Conservation (phyloP, 768 basidiomycete species). For the Hygrophorus pudorinus region DNA sequence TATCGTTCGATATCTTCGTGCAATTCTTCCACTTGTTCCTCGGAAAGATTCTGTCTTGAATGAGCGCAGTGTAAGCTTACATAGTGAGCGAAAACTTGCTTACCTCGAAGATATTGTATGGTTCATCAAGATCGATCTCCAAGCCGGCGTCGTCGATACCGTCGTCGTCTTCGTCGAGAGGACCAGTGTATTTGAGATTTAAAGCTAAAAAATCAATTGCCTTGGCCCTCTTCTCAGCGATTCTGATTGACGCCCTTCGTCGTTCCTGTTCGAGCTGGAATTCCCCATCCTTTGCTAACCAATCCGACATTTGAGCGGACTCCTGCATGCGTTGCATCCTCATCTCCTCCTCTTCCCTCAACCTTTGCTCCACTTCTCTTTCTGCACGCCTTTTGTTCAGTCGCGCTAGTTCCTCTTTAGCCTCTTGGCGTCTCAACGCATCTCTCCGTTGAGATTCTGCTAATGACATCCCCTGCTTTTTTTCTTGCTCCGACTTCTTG, state of each 20-base stretch:
- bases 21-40: slow-evolving; percentile 84
- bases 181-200: slow-evolving; percentile 88
- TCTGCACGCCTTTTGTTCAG: slow-evolving; percentile 87
- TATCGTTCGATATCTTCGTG: slow-evolving; percentile 94
- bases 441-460: slow-evolving; percentile 78
- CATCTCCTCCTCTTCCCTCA: slow-evolving; percentile 89
- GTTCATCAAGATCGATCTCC: slow-evolving; percentile 97
- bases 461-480: slow-evolving; percentile 71
- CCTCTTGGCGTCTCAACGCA: slow-evolving; percentile 73
- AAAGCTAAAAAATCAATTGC: slow-evolving; percentile 97
- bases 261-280: slow-evolving; percentile 96
- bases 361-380: slow-evolving; percentile 77
- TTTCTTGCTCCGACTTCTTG: slow-evolving; percentile 96
- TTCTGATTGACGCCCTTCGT: slow-evolving; percentile 81
- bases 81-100: slow-evolving; percentile 18
- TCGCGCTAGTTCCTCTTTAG: slow-evolving; percentile 90
- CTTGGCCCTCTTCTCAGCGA: slow-evolving; percentile 94
- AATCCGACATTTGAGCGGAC: slow-evolving; percentile 96
- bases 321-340: slow-evolving; percentile 85
- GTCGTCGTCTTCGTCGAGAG: slow-evolving; percentile 55
- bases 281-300: slow-evolving; percentile 94
- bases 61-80: slow-evolving; percentile 7
- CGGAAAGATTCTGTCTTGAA: slow-evolving; percentile 59
- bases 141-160: slow-evolving; percentile 79
- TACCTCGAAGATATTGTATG: slow-evolving; percentile 95